Evolutionary conservation across 371 early-diverging fungal species (phyloP).

Genomic region (Circinella umbellata): DNA sequence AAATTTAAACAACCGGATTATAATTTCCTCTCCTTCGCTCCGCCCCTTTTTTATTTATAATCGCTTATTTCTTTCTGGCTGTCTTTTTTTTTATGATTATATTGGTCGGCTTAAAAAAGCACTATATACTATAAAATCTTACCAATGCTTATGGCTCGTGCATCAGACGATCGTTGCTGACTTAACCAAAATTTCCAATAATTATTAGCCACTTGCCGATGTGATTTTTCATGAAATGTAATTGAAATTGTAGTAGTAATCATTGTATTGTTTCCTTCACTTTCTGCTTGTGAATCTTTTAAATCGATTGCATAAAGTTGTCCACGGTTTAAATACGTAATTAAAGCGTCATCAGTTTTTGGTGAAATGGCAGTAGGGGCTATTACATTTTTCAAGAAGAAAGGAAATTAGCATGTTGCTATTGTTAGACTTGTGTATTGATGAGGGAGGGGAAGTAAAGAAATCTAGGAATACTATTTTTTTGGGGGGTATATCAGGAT

Average conservation of each 20-base stretch:
- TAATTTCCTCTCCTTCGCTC: neutral
- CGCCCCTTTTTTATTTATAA: too few species aligned
- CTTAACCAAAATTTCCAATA: constrained; percentile 85
- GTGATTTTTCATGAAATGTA: constrained; percentile 76
- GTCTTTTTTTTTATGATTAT: too few species aligned
- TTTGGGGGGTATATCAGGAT: neutral
- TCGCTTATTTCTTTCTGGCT: too few species aligned
- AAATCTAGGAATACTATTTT: neutral
- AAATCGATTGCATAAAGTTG: constrained; percentile 59
- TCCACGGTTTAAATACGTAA: constrained; percentile 73
- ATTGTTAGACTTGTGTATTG: too few species aligned
- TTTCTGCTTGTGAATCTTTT: constrained; percentile 30
- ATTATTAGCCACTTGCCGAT: constrained; percentile 67
- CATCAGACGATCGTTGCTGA: constrained; percentile 68
- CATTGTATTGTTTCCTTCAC: constrained; percentile 35
- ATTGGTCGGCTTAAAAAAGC: neutral
- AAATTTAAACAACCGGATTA: too few species aligned
- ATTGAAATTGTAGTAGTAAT: constrained; percentile 67
- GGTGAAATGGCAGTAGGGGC: constrained; percentile 45
- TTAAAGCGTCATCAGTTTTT: constrained; percentile 42
- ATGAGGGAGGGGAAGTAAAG: too few species aligned
- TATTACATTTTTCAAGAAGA: constrained; percentile 4
- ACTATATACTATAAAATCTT: constrained; percentile 3
- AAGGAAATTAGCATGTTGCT: neutral
- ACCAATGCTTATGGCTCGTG: constrained; percentile 73